Conservation (phyloP, 345 rosid genomes). For the Gossypium longicalyx region DNA sequence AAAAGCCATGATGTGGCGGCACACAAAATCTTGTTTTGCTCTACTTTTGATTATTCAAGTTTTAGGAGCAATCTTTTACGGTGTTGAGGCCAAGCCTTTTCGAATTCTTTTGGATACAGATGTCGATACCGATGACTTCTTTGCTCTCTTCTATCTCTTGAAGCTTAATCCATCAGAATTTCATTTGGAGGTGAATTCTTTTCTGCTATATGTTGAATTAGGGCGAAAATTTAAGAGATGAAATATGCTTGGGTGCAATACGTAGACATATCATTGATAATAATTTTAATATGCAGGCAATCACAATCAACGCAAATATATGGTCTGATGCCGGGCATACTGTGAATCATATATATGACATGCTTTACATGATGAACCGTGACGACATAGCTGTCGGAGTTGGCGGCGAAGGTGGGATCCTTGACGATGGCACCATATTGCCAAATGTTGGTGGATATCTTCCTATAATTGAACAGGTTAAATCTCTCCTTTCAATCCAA, state of each 20-base stretch:
- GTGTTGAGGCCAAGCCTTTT: conserved; percentile 24
- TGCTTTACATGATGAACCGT: conserved; percentile 92
- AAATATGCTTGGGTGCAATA: no score
- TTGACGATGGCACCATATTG: conserved; percentile 55
- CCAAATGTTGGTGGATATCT: conserved; percentile 85
- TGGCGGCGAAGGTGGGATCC: conserved; percentile 91
- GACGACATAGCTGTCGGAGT: conserved; percentile 77
- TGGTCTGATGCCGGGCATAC: conserved; percentile 57
- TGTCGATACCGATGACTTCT: conserved; percentile 82
- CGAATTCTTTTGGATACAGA: conserved; percentile 82
- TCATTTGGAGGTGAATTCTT: conserved; percentile 52
- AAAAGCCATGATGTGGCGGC: conserved; percentile 22
- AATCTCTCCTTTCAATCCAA: not conserved
- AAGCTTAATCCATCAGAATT: conserved; percentile 82
- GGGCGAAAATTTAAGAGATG: no score
- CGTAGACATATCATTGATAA: not conserved
- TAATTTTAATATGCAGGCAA: conserved; percentile 43
- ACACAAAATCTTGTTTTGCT: conserved; percentile 15
- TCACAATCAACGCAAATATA: conserved; percentile 64
- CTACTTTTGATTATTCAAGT: conserved; percentile 22
- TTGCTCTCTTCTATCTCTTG: conserved; percentile 73
- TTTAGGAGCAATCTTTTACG: conserved; percentile 15
- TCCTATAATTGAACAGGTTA: conserved; percentile 89
- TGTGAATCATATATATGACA: conserved; percentile 80
- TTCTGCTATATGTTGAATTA: not conserved